Conservation (phyloP, 345 rosid genomes). For the Cardamine resedifolia region DNA sequence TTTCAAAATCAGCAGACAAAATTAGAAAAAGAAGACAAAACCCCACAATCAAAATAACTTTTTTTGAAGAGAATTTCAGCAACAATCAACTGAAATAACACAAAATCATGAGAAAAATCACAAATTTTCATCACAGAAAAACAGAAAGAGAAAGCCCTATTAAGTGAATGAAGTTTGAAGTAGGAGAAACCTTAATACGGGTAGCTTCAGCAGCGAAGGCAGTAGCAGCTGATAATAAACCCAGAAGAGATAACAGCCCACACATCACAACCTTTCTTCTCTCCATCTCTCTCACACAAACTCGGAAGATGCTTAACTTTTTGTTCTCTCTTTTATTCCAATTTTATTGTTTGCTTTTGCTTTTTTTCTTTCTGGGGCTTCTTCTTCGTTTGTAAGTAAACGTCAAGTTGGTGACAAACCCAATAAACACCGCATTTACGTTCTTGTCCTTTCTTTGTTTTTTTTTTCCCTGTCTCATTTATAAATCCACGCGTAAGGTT, state of each 20-base stretch:
- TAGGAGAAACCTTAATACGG: constrained; percentile 62
- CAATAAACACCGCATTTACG: constrained; percentile 21
- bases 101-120: background rate
- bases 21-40: background rate
- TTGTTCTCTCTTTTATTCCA: background rate
- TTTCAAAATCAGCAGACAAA: background rate
- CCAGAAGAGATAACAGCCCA: constrained; percentile 57
- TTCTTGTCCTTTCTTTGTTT: background rate
- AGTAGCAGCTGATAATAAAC: constrained; percentile 68
- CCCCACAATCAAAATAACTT: background rate
- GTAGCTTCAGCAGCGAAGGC: constrained; percentile 95
- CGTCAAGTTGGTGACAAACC: constrained; percentile 27
- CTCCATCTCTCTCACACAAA: constrained; percentile 48
- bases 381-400: constrained; percentile 33
- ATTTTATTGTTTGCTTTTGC: background rate
- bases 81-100: background rate
- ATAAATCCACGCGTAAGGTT: constrained; percentile 15
- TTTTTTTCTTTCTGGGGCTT: background rate
- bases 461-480: background rate
- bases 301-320: background rate
- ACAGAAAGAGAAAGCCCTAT: background rate
- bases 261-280: constrained; percentile 57
- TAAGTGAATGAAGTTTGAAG: background rate
- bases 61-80: constrained; percentile 1
- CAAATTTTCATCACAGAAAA: background rate